These are phyloP conservation scores for Tubosaeta brunneosetosa DNA, from an alignment of 768 basidiomycete species.

Conservation along the genomic window DNA sequence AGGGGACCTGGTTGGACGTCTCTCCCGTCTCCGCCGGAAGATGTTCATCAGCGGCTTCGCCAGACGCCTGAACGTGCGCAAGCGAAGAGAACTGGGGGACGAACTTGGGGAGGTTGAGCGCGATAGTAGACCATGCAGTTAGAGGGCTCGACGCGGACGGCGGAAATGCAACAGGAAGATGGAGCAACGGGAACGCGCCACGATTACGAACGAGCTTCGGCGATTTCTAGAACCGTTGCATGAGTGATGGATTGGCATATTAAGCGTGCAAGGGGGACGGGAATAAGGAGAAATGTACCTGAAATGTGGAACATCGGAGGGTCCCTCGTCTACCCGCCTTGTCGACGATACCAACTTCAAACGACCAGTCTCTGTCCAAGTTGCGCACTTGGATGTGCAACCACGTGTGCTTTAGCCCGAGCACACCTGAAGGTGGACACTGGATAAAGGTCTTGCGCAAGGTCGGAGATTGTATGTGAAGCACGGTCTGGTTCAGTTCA, in stretches of 20 bases:
- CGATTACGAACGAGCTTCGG: slow-evolving; percentile 45
- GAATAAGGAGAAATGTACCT: slow-evolving; percentile 42
- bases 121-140: slow-evolving; percentile 67
- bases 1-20: slow-evolving; percentile 17
- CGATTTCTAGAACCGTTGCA: slow-evolving; percentile 39
- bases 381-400: slow-evolving; percentile 71
- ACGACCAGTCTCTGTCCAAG: slow-evolving; percentile 63
- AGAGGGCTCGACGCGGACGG: slow-evolving; percentile 48
- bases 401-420: slow-evolving; percentile 69
- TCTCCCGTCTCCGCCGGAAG: slow-evolving; percentile 20
- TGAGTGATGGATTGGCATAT: slow-evolving; percentile 6
- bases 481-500: slow-evolving; percentile 57
- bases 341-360: slow-evolving; percentile 74
- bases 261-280: neutral
- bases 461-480: slow-evolving; percentile 78
- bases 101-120: slow-evolving; percentile 55
- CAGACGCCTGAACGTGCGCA: slow-evolving; percentile 27
- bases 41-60: slow-evolving; percentile 19
- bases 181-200: slow-evolving; percentile 52
- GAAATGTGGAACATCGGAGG: slow-evolving; percentile 73
- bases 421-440: slow-evolving; percentile 45
- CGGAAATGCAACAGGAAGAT: slow-evolving; percentile 68
- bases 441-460: slow-evolving; percentile 63
- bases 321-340: slow-evolving; percentile 52
- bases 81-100: slow-evolving; percentile 58